Percentiles rank a stretch among this genome's conserved stretches.
Evolutionary conservation across 140 eudicot genomes (phyloP).

Genomic region (Oenanthe javanica): DNA sequence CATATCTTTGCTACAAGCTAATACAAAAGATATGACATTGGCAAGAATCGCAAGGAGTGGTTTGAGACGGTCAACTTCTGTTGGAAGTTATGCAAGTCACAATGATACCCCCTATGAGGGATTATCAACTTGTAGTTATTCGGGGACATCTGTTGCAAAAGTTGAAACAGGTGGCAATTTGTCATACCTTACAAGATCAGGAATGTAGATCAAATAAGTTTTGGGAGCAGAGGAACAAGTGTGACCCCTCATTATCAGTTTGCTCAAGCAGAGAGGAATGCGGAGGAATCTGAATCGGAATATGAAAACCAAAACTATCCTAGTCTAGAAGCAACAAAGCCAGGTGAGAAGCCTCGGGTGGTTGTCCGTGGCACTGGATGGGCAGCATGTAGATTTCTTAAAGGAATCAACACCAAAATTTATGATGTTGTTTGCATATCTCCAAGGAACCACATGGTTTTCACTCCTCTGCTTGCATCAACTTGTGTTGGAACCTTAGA

Average conservation of each 20-base stretch:
- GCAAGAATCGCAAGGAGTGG: slow-evolving; percentile 76
- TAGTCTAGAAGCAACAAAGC: slow-evolving; percentile 72
- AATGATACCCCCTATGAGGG: slow-evolving; percentile 16
- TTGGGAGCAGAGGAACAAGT: slow-evolving; percentile 43
- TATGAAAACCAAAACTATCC: slow-evolving; percentile 37
- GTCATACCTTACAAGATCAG: slow-evolving; percentile 26
- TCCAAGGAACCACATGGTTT: slow-evolving; percentile 97
- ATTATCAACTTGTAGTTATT: slow-evolving; percentile 16
- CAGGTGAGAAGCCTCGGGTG: slow-evolving; percentile 81
- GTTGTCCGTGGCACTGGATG: slow-evolving; percentile 96
- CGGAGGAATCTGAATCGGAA: slow-evolving; percentile 42
- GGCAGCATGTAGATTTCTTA: slow-evolving; percentile 92
- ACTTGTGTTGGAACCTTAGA: slow-evolving; percentile 96
- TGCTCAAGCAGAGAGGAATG: slow-evolving; percentile 43
- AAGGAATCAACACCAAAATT: slow-evolving; percentile 62
- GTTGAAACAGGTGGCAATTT: slow-evolving; percentile 11
- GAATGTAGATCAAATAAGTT: slow-evolving; percentile 20
- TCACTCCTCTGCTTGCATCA: slow-evolving; percentile 91
- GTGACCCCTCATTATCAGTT: slow-evolving; percentile 40
- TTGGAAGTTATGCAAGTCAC: slow-evolving; percentile 27
- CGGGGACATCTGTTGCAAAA: slow-evolving; percentile 18
- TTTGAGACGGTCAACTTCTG: slow-evolving; percentile 34
- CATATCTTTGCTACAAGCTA: no score
- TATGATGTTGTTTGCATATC: slow-evolving; percentile 86
- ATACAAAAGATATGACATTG: slow-evolving; percentile 45